These are phyloP conservation scores for Yarrowia divulgata DNA, from an alignment of 805 yeast species.

Conservation along the genomic window DNA sequence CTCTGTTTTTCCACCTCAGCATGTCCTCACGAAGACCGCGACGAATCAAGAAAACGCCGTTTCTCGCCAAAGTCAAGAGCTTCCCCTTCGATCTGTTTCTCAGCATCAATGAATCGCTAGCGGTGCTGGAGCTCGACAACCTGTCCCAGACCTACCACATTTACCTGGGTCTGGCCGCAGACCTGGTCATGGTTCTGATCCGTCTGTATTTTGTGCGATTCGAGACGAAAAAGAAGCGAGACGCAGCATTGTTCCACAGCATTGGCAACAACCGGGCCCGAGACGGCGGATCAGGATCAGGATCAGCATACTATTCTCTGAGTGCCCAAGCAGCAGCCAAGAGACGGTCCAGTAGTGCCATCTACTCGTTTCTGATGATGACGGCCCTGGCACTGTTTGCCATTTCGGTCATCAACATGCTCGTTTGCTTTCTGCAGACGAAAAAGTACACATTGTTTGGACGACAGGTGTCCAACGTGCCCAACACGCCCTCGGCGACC, in stretches of 20 bases:
- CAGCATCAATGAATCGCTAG: constrained; percentile 25
- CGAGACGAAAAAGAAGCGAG: constrained; percentile 1
- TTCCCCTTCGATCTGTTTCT: constrained; percentile 31
- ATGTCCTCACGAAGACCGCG: constrained; percentile 1
- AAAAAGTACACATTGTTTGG: constrained; percentile 45
- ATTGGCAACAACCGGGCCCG: constrained; percentile 10
- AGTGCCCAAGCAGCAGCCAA: constrained; percentile 35
- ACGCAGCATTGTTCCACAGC: neutral
- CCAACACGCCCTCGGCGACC: constrained; percentile 46
- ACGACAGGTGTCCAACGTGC: constrained; percentile 42
- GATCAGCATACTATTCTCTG: constrained; percentile 17
- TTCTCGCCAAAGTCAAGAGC: constrained; percentile 5
- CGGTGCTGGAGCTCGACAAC: constrained; percentile 19
- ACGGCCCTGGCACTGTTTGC: constrained; percentile 37
- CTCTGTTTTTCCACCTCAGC: neutral
- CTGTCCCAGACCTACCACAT: constrained; percentile 27
- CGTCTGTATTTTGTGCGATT: constrained; percentile 30
- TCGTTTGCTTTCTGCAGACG: constrained; percentile 40
- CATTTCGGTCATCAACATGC: constrained; percentile 41
- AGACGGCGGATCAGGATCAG: neutral
- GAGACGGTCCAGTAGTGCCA: constrained; percentile 8
- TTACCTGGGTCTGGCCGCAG: constrained; percentile 14
- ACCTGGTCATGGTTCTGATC: constrained; percentile 7
- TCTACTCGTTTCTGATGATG: constrained; percentile 17
- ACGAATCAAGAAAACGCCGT: constrained; percentile 29